Evolutionary conservation across 345 rosid genomes (phyloP), one percentile per base, ranked within the genome.

Genomic region (Adansonia digitata): DNA sequence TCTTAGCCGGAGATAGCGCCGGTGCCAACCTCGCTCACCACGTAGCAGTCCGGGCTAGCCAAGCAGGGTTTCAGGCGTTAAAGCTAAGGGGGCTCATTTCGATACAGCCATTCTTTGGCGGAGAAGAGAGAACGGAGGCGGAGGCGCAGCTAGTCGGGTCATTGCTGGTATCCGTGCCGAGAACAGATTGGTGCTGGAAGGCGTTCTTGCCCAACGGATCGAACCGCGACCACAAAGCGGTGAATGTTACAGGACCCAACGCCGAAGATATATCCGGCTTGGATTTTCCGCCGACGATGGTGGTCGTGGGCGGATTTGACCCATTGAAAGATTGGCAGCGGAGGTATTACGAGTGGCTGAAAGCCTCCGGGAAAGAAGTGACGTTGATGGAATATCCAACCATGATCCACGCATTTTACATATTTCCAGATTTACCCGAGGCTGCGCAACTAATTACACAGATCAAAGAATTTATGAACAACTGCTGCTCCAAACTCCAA

Each of bases 91-190:
- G 97, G 27, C 18, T 92, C 7, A 43, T 94, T 34, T 74, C 88
- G 53, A 93, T 93, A 18, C 97, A 93, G 71, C 95, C 98, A 4
- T 90, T 82, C 74, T 90, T 94, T 75, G 95, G 97, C 17, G 97
- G 97, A 1, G 89, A 83, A 70, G 91, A 90, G 80, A 83, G 94
- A 51, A 91, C 96, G 5, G 90, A 85, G 57, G 79, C 97, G 26
- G 98, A 94, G 87, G 75, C 13, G 17, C 66, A 74, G 18, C 76
- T 86, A 17, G 46, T 42, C n/a, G 72, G 78, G 6, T 48, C 81
- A 4, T 75, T 79, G 2, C 27, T 93, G 5, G 85, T 91, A 0
- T 80, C 94, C 5, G 60, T 84, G 63, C 39, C 60, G 4, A 62
- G 93, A 57, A 69, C 93, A 1, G 93, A 92, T 46, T 85, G 80